Conservation (phyloP, 2,329 filamentous ascomycete genomes). For the Trichophyton verrucosum region DNA sequence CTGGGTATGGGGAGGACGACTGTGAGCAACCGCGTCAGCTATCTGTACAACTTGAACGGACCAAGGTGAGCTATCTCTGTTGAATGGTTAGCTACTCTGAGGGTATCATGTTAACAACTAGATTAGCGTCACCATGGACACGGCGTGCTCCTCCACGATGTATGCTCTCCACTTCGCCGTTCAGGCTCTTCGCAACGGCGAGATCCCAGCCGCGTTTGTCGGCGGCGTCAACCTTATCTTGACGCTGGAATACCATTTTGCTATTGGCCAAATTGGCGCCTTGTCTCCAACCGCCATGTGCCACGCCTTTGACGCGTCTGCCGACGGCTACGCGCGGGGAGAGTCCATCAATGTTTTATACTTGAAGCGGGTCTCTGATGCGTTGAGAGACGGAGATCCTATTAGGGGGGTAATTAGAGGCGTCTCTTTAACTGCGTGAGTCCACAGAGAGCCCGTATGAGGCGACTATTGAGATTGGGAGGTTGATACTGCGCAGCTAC, state of each 20-base stretch:
- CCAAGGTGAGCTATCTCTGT: conserved; percentile 6
- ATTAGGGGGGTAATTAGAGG: too few species aligned
- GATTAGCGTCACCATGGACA: conserved; percentile 5
- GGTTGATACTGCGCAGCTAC: too few species aligned
- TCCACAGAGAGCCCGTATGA: too few species aligned
- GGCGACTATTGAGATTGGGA: too few species aligned
- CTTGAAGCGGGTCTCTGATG: too few species aligned
- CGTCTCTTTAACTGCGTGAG: too few species aligned
- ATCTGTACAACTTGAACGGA: conserved; percentile 12
- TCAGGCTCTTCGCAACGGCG: conserved; percentile 5
- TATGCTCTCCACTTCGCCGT: conserved; percentile 5
- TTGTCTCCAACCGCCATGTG: conserved; percentile 16
- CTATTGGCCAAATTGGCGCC: not conserved
- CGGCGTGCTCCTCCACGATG: conserved; percentile 9
- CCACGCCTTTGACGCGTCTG: too few species aligned
- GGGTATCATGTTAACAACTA: not conserved
- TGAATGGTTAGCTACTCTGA: not conserved
- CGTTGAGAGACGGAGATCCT: too few species aligned
- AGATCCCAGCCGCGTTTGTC: conserved; percentile 12
- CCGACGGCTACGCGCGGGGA: too few species aligned
- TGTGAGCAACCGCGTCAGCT: conserved; percentile 10
- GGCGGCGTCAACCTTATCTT: not conserved
- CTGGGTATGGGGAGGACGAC: not conserved
- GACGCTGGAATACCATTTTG: not conserved
- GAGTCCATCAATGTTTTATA: too few species aligned